Evolutionary conservation across 2,329 filamentous ascomycete species (phyloP), one percentile per base, ranked within the genome.

Genomic region (Ascochyta pisi): DNA sequence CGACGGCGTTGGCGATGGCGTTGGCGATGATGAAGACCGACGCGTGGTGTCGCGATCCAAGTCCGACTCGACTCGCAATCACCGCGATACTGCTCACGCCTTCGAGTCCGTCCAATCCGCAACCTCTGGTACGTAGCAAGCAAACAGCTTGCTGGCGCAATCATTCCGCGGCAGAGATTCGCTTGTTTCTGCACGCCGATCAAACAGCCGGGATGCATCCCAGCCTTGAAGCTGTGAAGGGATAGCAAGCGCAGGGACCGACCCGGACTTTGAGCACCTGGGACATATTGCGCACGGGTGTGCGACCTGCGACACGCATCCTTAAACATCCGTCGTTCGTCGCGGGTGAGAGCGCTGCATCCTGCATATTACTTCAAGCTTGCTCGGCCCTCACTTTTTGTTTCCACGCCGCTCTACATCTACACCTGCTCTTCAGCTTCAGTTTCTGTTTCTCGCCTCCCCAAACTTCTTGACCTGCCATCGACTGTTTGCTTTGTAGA

Each of bases 141-240:
- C 46, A 41, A 41, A 31, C 35, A 41, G 46, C 40, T 29, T 55
- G 52, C 23, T 16, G 34, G 27, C 35, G 39, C 54, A 63, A 61
- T 65, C 50, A 60, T 53, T 55, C 54, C 50, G 64, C 57, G 61
- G 61, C 62, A 50, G 35, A 35, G 37, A 31, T 54, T 61, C 62
- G 60, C 66, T 63, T 67, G 64, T 67, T 70, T 65, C 62, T 43
- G 50, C 47, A 48, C 42, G 66, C 44, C 60, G 68, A 71, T 71
- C 68, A 71, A 64, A 71, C 68, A 43, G 57, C 54, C 29, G 24
- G 44, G 46, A 49, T 41, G 45, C 45, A 50, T 52, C 54, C 50
- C 50, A 27, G 41, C 45, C 34, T 49, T 59, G 53, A 54, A 50
- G 50, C 59, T 57, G 61, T 50, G 44, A 58, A 31, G 42, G 51